phyloP scores from a whole-genome alignment of 106 monocot species.

The Phalaenopsis aphrodite region DNA sequence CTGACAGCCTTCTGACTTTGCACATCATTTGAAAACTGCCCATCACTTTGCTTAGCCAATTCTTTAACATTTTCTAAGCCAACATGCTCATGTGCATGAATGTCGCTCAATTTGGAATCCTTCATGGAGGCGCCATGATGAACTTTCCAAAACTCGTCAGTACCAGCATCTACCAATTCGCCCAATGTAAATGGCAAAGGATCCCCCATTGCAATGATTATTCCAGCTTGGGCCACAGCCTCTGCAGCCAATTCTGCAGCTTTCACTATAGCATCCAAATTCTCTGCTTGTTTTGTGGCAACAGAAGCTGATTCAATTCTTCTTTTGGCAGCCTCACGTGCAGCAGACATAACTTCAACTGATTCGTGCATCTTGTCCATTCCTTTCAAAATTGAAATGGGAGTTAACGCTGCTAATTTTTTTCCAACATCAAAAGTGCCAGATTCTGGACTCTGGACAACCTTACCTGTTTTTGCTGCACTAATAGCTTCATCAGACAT shows the following conservation, averaged over 20 bases:
- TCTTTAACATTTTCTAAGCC: too few species aligned
- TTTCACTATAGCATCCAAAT: constrained; percentile 86
- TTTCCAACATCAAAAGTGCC: constrained; percentile 15
- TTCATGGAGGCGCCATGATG: constrained; percentile 11
- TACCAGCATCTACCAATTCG: constrained; percentile 64
- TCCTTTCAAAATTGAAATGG: constrained; percentile 17
- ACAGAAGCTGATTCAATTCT: constrained; percentile 78
- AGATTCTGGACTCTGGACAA: constrained; percentile 10
- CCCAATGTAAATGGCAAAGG: constrained; percentile 54
- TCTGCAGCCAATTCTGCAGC: constrained; percentile 94
- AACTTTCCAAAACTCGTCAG: constrained; percentile 54
- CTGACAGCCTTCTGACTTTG: constrained; percentile 9
- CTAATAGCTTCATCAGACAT: constrained; percentile 76
- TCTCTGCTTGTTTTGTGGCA: constrained; percentile 84
- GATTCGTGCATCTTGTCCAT: constrained; percentile 47
- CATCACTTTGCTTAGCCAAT: background rate
- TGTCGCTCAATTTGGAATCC: constrained; percentile 8
- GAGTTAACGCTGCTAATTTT: constrained; percentile 13
- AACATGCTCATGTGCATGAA: constrained; percentile 3
- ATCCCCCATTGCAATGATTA: constrained; percentile 80
- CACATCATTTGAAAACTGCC: constrained; percentile 10
- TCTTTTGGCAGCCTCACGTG: constrained; percentile 55
- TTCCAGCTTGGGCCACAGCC: constrained; percentile 78
- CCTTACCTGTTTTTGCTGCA: constrained; percentile 12
- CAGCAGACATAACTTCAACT: constrained; percentile 50